A percentile compares a stretch with the other conserved stretches of the same genome.
Evolutionary conservation across 2,329 filamentous ascomycete genomes (phyloP).

Genomic region (Lasiodiplodia sp.): DNA sequence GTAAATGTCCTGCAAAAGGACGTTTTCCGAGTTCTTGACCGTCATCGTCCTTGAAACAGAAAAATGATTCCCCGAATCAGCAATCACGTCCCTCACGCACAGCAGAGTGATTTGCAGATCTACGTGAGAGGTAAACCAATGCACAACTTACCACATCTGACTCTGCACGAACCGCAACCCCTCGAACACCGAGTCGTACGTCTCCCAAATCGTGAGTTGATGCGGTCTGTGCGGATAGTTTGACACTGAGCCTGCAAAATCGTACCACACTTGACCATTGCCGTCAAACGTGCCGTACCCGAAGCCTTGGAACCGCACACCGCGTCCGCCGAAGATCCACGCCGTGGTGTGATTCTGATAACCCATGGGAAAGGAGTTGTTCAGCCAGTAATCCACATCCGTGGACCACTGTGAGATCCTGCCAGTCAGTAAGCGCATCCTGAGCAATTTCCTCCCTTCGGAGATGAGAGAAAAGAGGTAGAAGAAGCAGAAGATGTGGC

Average conservation of each 20-base stretch:
- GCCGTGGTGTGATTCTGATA: conserved; percentile 65
- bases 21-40: conserved; percentile 57
- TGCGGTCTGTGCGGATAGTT: conserved; percentile 55
- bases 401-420: conserved; percentile 41
- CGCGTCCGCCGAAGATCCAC: conserved; percentile 52
- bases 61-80: conserved; percentile 32
- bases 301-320: conserved; percentile 8
- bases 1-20: conserved; percentile 60
- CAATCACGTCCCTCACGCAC: neutral
- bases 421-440: neutral
- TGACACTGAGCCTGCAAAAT: conserved; percentile 50
- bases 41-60: conserved; percentile 53
- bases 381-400: conserved; percentile 60
- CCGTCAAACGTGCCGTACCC: conserved; percentile 61
- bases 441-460: neutral
- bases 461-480: too few relatives aligned
- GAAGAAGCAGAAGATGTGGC: neutral
- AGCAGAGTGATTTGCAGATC: neutral
- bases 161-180: conserved; percentile 62
- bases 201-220: conserved; percentile 59
- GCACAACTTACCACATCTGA: conserved; percentile 61
- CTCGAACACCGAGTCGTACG: conserved; percentile 58
- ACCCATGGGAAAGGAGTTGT: conserved; percentile 58
- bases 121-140: neutral
- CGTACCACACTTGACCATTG: conserved; percentile 68